A percentile compares a stretch with the other conserved stretches of the same genome.
Evolutionary conservation across 805 yeast species (phyloP).

Genomic region (Saccharomycopsis microspora): DNA sequence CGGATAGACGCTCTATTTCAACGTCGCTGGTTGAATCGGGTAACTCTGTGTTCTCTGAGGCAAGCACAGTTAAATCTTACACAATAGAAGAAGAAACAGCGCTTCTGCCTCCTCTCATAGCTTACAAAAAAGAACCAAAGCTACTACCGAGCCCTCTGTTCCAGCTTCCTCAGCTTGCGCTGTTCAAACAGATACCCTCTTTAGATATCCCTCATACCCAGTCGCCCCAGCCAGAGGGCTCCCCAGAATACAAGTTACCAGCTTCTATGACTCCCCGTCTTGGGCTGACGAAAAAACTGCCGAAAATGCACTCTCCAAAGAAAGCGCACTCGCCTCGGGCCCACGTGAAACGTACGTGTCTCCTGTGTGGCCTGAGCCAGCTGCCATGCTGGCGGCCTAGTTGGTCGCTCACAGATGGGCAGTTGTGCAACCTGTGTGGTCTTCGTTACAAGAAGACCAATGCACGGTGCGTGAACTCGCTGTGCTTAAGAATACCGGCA

Average conservation of each 20-base stretch:
- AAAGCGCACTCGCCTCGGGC: conserved; percentile 2
- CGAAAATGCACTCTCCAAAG: conserved; percentile 3
- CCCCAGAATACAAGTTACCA: neutral
- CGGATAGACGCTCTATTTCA: neutral
- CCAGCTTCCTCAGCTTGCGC: conserved; percentile 3
- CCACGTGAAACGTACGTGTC: conserved; percentile 45
- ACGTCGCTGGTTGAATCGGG: conserved; percentile 12
- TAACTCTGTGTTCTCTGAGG: conserved; percentile 13
- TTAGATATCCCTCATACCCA: neutral
- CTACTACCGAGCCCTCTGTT: neutral
- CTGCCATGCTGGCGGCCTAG: conserved; percentile 99
- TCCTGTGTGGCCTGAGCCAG: conserved; percentile 82
- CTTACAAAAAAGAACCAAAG: neutral
- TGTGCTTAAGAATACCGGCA: conserved; percentile 85
- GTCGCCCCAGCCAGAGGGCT: neutral
- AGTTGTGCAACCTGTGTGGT: conserved; percentile 93
- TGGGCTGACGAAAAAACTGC: conserved; percentile 16
- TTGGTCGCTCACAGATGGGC: conserved; percentile 89
- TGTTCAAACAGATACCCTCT: conserved; percentile 10
- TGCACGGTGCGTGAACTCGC: conserved; percentile 69
- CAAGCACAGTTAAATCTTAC: conserved; percentile 2
- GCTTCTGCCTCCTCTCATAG: neutral
- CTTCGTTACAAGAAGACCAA: conserved; percentile 88
- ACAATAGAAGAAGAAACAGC: neutral
- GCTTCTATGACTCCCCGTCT: neutral